Conservation (phyloP, 495 filamentous ascomycete species). For the Hyaloscypha bicolor region DNA sequence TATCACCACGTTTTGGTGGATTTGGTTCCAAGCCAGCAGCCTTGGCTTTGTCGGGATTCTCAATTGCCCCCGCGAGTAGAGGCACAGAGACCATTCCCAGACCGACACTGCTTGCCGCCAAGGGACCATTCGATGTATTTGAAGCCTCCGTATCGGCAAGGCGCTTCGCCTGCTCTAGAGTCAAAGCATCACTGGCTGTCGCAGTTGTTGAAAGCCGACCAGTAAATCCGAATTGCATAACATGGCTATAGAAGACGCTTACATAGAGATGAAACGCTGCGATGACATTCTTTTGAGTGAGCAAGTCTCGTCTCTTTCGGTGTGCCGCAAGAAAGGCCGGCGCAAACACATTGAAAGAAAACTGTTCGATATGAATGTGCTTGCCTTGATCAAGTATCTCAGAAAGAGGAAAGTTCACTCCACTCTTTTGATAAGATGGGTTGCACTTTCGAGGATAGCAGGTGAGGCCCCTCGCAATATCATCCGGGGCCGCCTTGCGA, state of each 20-base stretch:
- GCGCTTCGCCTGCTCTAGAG: constrained; percentile 6
- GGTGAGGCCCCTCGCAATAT: background rate
- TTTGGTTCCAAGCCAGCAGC: background rate
- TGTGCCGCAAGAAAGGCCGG: constrained; percentile 10
- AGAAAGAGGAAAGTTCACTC: background rate
- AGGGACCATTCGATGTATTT: background rate
- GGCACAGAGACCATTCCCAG: background rate
- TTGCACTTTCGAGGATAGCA: constrained; percentile 12
- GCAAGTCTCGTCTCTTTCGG: background rate
- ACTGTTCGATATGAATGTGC: constrained; percentile 37
- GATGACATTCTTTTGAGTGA: background rate
- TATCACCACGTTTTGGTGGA: too few species aligned
- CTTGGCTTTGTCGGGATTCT: background rate
- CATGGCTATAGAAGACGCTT: constrained; percentile 3
- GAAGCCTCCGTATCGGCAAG: background rate
- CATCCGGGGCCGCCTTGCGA: background rate
- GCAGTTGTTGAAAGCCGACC: background rate
- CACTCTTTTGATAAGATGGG: background rate
- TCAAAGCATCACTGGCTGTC: constrained; percentile 2
- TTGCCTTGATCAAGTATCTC: background rate
- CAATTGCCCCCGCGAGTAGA: background rate
- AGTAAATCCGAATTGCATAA: background rate
- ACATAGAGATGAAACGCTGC: constrained; percentile 17
- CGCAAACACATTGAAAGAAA: constrained; percentile 37
- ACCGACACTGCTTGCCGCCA: background rate